These are phyloP conservation scores for Diversispora eburnea DNA, from an alignment of 192 early-diverging fungal species.

Conservation along the genomic window DNA sequence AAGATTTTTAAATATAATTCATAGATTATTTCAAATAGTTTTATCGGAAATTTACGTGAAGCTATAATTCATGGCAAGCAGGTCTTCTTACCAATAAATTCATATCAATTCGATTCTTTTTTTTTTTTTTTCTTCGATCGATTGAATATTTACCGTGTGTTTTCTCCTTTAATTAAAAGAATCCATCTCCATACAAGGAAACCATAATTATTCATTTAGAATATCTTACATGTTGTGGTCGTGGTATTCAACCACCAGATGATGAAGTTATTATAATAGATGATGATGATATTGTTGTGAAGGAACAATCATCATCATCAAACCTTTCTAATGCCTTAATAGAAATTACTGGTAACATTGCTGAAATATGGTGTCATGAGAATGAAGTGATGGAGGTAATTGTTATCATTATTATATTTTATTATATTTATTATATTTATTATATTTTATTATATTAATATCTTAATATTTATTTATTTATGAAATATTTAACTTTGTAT, in stretches of 20 bases:
- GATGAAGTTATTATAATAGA: slow-evolving; percentile 43
- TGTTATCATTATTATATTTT: too few relatives aligned
- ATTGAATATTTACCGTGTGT: not conserved
- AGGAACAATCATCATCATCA: slow-evolving; percentile 29
- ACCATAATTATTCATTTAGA: slow-evolving; percentile 42
- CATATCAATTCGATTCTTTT: not conserved
- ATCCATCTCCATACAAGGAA: not conserved
- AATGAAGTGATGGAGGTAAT: slow-evolving; percentile 43
- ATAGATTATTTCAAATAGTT: slow-evolving; percentile 11
- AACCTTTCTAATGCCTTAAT: slow-evolving; percentile 41
- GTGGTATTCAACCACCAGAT: slow-evolving; percentile 50
- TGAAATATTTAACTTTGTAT: not conserved
- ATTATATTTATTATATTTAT: too few relatives aligned
- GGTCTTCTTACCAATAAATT: not conserved
- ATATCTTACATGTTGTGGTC: slow-evolving; percentile 48
- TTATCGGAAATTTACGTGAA: slow-evolving; percentile 12
- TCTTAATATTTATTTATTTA: not conserved
- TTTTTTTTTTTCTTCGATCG: not conserved
- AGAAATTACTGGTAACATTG: slow-evolving; percentile 40
- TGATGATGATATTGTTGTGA: slow-evolving; percentile 26
- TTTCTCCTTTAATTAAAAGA: not conserved
- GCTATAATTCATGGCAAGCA: slow-evolving; percentile 2
- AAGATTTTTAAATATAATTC: not conserved
- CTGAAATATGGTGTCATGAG: slow-evolving; percentile 44
- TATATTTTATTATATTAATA: not conserved